Conservation (phyloP, 768 basidiomycete genomes). For the Termitomyces bulborhizus region DNA sequence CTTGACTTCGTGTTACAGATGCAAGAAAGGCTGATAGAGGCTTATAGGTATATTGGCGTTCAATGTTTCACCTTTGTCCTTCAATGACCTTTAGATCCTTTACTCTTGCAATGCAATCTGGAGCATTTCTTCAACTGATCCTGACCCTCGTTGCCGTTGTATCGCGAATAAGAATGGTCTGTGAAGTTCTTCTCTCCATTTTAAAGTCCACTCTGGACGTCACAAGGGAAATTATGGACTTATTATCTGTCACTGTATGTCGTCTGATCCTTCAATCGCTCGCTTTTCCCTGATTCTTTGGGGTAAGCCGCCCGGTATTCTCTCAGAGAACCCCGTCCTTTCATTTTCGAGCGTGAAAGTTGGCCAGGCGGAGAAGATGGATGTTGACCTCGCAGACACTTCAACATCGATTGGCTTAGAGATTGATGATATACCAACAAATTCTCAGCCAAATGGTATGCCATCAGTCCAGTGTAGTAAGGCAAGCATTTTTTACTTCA, state of each 20-base stretch:
- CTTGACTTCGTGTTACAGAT: constrained; percentile 8
- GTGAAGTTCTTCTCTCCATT: constrained; percentile 36
- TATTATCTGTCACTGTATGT: constrained; percentile 26
- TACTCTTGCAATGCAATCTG: constrained; percentile 58
- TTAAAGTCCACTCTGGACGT: constrained; percentile 23
- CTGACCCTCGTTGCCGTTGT: constrained; percentile 55
- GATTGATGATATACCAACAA: not conserved
- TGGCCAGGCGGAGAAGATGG: not conserved
- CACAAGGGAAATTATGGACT: constrained; percentile 19
- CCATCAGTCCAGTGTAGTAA: not conserved
- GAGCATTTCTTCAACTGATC: constrained; percentile 67
- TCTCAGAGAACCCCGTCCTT: not conserved
- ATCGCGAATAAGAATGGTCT: constrained; percentile 47
- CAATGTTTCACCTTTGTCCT: not conserved
- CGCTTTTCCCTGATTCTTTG: not conserved
- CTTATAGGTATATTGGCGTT: constrained; percentile 38
- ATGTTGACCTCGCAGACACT: not conserved
- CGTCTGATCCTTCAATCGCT: not conserved
- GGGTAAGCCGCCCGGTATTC: not conserved
- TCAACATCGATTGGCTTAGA: not conserved
- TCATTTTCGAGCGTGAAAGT: not conserved
- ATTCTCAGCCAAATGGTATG: not conserved
- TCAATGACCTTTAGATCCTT: constrained; percentile 42
- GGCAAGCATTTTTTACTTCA: not conserved
- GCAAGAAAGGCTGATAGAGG: constrained; percentile 21